Evolutionary conservation across 257 asterid species (phyloP).

Genomic region (Orobanche coerulescens): DNA sequence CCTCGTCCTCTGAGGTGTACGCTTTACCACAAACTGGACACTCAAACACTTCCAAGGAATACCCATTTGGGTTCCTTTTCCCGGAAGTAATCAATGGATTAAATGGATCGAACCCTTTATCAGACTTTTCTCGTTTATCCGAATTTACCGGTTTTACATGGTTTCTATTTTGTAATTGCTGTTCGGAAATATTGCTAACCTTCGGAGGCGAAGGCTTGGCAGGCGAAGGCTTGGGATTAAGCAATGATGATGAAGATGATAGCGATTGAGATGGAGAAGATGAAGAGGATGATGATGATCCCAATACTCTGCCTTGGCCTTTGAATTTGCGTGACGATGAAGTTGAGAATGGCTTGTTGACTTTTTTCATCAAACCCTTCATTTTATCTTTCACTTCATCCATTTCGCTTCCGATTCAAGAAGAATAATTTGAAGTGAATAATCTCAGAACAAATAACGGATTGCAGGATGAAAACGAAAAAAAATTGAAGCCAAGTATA

Average conservation of each 20-base stretch:
- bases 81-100: constrained; percentile 66
- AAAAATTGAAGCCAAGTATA: no score
- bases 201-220: constrained; percentile 27
- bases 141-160: constrained; percentile 19
- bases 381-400: constrained; percentile 82
- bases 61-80: constrained; percentile 69
- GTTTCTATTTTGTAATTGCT: constrained; percentile 26
- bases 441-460: background rate
- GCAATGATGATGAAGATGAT: constrained; percentile 24
- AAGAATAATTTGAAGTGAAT: background rate
- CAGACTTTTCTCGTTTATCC: constrained; percentile 21
- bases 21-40: constrained; percentile 78
- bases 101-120: constrained; percentile 70
- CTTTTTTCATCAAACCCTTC: constrained; percentile 89
- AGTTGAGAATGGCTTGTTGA: constrained; percentile 58
- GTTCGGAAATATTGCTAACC: constrained; percentile 24
- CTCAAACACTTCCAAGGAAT: constrained; percentile 58
- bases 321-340: constrained; percentile 74
- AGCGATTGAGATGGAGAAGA: constrained; percentile 30
- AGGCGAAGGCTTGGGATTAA: constrained; percentile 29
- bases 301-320: constrained; percentile 88
- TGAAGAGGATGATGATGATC: constrained; percentile 45
- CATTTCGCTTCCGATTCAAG: constrained; percentile 33
- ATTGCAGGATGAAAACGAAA: no score
- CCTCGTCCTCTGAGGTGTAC: constrained; percentile 69